phyloP scores from a whole-genome alignment of 257 asterid species.

The Pogostemon cablin region DNA sequence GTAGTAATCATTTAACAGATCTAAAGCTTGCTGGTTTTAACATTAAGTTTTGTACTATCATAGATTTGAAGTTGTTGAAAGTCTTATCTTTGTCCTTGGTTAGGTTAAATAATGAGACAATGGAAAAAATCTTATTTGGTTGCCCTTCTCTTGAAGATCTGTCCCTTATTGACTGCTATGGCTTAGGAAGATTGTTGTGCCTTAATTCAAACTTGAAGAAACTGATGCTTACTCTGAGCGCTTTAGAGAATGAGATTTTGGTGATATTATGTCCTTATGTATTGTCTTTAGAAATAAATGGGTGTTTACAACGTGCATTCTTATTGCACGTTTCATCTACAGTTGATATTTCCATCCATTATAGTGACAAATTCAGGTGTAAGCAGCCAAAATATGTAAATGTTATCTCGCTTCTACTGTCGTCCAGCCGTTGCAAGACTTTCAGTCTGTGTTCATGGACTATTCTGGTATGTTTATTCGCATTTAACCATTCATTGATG shows the following conservation, averaged over 20 bases:
- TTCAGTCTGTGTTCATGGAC: conserved; percentile 6
- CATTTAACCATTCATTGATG: background rate
- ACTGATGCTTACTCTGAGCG: conserved; percentile 21
- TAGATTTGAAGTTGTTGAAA: conserved; percentile 27
- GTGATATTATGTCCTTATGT: conserved; percentile 28
- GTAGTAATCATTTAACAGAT: conserved; percentile 30
- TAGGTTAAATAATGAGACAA: conserved; percentile 21
- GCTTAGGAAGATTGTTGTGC: conserved; percentile 7
- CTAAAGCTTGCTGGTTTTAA: conserved; percentile 34
- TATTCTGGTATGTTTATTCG: conserved; percentile 26
- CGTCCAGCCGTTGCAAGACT: conserved; percentile 23
- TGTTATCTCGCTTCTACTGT: conserved; percentile 22
- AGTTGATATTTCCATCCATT: conserved; percentile 27
- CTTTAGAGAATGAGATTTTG: background rate
- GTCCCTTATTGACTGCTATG: conserved; percentile 31
- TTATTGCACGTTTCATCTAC: conserved; percentile 25
- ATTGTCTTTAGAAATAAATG: conserved; percentile 25
- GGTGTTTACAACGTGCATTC: conserved; percentile 9
- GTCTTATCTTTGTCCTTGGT: conserved; percentile 13
- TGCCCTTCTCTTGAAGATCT: conserved; percentile 41
- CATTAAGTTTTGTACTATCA: conserved; percentile 19
- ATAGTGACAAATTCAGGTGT: background rate
- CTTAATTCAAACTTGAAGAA: conserved; percentile 30
- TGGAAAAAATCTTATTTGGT: conserved; percentile 34
- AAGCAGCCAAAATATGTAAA: background rate